phyloP scores from a whole-genome alignment of 352 stramenopile species.

The Phytophthora rubi region DNA sequence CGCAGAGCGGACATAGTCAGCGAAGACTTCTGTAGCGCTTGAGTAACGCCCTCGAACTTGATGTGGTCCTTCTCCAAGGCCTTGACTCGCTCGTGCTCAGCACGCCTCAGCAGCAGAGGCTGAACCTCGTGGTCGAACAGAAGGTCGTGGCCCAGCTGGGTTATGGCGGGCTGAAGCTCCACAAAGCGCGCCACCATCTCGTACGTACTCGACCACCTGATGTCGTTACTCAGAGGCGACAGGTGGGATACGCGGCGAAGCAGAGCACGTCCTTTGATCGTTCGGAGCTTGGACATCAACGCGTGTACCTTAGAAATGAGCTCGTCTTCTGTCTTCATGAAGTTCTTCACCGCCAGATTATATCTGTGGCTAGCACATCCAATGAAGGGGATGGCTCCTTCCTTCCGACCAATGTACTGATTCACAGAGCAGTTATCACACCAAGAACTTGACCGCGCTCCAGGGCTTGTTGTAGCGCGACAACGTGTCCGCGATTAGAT shows the following conservation, averaged over 20 bases:
- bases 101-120: neutral
- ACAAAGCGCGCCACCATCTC: neutral
- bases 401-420: slow-evolving; percentile 12
- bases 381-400: slow-evolving; percentile 16
- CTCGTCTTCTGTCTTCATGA: neutral
- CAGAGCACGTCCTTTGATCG: slow-evolving; percentile 6
- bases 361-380: slow-evolving; percentile 25
- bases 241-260: slow-evolving; percentile 3
- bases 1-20: neutral
- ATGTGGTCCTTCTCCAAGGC: neutral
- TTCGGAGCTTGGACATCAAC: slow-evolving; percentile 13
- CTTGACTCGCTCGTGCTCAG: neutral
- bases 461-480: slow-evolving; percentile 13
- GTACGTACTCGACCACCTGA: neutral
- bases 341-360: slow-evolving; percentile 19
- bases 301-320: slow-evolving; percentile 10
- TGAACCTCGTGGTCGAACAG: neutral
- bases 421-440: slow-evolving; percentile 30
- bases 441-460: slow-evolving; percentile 19
- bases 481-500: slow-evolving; percentile 23
- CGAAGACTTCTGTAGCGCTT: neutral
- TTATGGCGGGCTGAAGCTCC: neutral
- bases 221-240: slow-evolving; percentile 1
- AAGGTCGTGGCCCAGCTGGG: neutral
- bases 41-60: neutral